A percentile compares a stretch with the other conserved stretches of the same genome.
Conservation (phyloP, 73 alveolate genomes). For the Tetrahymena malaccensis region DNA sequence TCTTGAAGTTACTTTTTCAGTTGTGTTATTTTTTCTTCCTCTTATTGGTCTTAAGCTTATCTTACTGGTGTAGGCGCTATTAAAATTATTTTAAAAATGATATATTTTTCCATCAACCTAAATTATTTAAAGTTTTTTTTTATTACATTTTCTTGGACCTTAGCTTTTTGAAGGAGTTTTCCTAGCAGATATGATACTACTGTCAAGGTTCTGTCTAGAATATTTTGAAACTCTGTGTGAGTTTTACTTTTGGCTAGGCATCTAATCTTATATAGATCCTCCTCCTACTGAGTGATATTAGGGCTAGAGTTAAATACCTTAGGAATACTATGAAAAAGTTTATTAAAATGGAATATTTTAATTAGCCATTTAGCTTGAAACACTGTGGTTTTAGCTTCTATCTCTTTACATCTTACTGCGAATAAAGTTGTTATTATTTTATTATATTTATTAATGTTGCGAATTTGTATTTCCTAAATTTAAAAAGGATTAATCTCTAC, state of each 20-base stretch:
- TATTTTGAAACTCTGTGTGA: neutral
- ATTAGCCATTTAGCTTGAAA: neutral
- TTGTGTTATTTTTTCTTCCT: neutral
- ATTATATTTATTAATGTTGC: neutral
- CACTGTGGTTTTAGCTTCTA: neutral
- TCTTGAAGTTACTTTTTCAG: neutral
- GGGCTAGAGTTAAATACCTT: neutral
- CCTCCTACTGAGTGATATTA: neutral
- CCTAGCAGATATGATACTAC: neutral
- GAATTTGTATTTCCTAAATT: neutral
- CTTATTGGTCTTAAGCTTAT: neutral
- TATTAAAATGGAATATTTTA: neutral
- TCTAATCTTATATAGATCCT: neutral
- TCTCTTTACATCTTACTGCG: neutral
- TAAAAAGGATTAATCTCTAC: neutral
- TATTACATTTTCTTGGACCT: neutral
- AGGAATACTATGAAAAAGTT: neutral
- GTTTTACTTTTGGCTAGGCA: neutral
- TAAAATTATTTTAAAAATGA: neutral
- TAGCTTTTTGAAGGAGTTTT: neutral
- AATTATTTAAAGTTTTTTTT: neutral
- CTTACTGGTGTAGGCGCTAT: neutral
- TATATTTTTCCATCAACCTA: neutral
- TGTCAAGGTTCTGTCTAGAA: neutral
- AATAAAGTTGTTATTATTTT: neutral